Percentiles rank a stretch among this genome's conserved stretches.
Evolutionary conservation across 2,329 filamentous ascomycete genomes (phyloP).

Genomic region (Metarhizium sp.): DNA sequence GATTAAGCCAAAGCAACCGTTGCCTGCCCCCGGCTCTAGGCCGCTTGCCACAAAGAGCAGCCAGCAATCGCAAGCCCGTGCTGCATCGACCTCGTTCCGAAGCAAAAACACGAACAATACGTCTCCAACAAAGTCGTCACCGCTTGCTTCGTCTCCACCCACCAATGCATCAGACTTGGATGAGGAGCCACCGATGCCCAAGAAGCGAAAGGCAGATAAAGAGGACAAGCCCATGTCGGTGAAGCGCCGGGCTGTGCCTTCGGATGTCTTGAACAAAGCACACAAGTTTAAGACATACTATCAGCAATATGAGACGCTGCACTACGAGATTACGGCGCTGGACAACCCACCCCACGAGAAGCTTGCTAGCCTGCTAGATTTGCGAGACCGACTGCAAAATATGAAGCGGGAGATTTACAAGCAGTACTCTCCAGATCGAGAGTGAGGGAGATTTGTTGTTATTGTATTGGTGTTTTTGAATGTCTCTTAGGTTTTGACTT

Average conservation of each 20-base stretch:
- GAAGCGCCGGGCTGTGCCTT: constrained; percentile 23
- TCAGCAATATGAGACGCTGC: constrained; percentile 45
- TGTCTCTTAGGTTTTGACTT: neutral
- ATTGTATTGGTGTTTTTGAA: neutral
- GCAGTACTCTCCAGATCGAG: constrained; percentile 26
- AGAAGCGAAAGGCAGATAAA: constrained; percentile 34
- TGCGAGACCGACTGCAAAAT: constrained; percentile 43
- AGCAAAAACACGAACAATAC: constrained; percentile 41
- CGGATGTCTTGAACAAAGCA: constrained; percentile 43
- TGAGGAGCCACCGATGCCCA: constrained; percentile 23
- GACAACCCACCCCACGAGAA: constrained; percentile 42
- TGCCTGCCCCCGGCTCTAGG: constrained; percentile 25
- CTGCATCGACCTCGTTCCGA: constrained; percentile 26
- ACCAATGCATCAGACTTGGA: constrained; percentile 57
- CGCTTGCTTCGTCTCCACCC: constrained; percentile 54
- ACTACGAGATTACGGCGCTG: constrained; percentile 42
- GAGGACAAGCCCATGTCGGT: constrained; percentile 14
- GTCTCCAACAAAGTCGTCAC: constrained; percentile 54
- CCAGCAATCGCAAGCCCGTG: constrained; percentile 30
- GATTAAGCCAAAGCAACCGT: constrained; percentile 39
- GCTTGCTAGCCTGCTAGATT: constrained; percentile 39
- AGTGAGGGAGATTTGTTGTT: constrained; percentile 7
- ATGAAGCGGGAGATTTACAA: constrained; percentile 52
- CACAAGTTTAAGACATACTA: constrained; percentile 47
- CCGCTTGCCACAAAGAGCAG: constrained; percentile 39